Percentiles rank a stretch among this genome's conserved stretches.
phyloP scores from a whole-genome alignment of 441 rosid species.

The Breynia disticha region DNA sequence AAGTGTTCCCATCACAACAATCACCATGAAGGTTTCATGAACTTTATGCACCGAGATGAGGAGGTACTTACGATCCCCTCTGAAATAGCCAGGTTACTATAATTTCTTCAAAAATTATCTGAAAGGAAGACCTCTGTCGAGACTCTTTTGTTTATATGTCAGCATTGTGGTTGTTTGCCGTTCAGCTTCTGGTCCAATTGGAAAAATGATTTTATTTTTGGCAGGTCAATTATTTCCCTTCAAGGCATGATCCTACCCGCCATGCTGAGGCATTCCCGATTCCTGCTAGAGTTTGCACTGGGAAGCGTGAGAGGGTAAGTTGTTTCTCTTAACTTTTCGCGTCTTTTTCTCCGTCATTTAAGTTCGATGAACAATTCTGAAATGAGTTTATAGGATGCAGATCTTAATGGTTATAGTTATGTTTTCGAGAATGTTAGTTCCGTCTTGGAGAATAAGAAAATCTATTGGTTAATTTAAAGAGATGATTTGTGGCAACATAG shows the following conservation, averaged over 20 bases:
- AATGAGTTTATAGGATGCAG: no score
- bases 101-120: neutral
- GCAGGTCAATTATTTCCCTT: conserved; percentile 91
- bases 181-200: conserved; percentile 17
- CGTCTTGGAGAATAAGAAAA: neutral
- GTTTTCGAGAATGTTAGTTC: neutral
- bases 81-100: neutral
- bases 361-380: neutral
- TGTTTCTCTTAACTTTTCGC: no score
- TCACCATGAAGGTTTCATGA: conserved; percentile 89
- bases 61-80: conserved; percentile 37
- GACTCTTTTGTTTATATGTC: no score
- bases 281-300: conserved; percentile 42
- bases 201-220: conserved; percentile 10
- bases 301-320: conserved; percentile 79
- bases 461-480: neutral
- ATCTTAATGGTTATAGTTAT: neutral
- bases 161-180: neutral
- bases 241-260: conserved; percentile 67
- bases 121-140: neutral
- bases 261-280: conserved; percentile 58
- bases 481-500: neutral
- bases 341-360: neutral
- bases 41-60: conserved; percentile 90
- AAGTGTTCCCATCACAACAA: conserved; percentile 92